Conservation (phyloP, 495 filamentous ascomycete species). For the Daldinia loculata region DNA sequence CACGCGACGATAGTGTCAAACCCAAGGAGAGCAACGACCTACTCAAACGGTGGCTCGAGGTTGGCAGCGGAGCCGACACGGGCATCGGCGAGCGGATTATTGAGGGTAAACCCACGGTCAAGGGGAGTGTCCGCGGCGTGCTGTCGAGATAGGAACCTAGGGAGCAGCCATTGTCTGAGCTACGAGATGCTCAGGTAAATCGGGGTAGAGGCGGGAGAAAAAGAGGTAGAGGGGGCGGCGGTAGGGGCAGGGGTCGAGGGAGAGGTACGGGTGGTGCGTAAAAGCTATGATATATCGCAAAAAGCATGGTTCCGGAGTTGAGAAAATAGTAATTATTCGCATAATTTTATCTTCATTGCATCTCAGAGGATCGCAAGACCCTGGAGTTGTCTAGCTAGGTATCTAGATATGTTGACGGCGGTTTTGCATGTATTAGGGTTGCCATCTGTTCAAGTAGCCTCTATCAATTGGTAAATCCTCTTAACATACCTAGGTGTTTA, state of each 20-base stretch:
- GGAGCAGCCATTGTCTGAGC: background rate
- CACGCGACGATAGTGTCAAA: constrained; percentile 74
- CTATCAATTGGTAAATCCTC: background rate
- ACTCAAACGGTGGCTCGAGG: constrained; percentile 70
- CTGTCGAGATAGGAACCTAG: constrained; percentile 53
- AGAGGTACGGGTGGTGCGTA: background rate
- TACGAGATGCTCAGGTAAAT: background rate
- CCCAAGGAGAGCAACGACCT: constrained; percentile 94
- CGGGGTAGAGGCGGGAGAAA: background rate
- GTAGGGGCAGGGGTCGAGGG: background rate
- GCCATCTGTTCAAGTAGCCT: background rate
- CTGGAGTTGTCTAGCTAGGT: background rate
- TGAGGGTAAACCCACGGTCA: constrained; percentile 53
- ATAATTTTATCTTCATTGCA: background rate
- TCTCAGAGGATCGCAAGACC: background rate
- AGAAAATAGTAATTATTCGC: background rate
- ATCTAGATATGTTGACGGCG: background rate
- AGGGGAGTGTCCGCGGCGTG: constrained; percentile 54
- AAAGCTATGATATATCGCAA: background rate
- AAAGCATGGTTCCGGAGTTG: constrained; percentile 14
- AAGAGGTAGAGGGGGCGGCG: background rate
- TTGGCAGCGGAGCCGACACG: constrained; percentile 55
- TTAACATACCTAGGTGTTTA: background rate
- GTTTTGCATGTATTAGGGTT: background rate
- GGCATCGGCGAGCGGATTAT: constrained; percentile 60